Base-by-base conservation (phyloP, 1,284 basidiomycete genomes). In the Ustilago hordei region DNA sequence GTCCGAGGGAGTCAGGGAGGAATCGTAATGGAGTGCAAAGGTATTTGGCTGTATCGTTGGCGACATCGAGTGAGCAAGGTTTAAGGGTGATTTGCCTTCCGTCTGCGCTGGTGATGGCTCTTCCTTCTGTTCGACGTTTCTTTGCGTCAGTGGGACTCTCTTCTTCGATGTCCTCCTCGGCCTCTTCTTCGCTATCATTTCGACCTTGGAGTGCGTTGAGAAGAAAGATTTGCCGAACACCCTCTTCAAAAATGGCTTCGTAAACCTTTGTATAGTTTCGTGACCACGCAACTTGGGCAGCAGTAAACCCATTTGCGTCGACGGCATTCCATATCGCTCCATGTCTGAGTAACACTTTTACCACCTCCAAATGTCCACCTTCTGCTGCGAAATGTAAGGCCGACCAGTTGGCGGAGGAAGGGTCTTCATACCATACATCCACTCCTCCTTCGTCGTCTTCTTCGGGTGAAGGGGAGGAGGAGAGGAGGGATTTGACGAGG, bases 271-370 rank as follows among this genome's bases (percentile, higher is more conserved):
- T 77, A 53, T 83, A 61, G 55, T 86, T 86, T 39, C 73, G 55
- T 47, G 79, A 81, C 72, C 72, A 82, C 2, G 84, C 84, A 1
- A 85, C 67, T 48, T 86, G 82, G 0, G 79, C 84, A 6, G 84
- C 83, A 3, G 84, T 84, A 17, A 64, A 57, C 8, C 84, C 84
- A 15, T 81, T 62, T 0, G 59, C 54, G 52, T 86, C 84, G 9
- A 85, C 83, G 19, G 93, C 90, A 86, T 97, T 98, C 96, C 96
- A 99, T 0, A 95, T 85, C 0, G 94, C 95, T 2, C 96, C 95
- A 60, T 91, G 89, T n/a, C 91, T 88, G 35, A 99, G 88, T 48
- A 98, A 88, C 4, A 90, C 83, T 64, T 89, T 89, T 8, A 93
- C 88, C 6, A 95, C 87, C 9, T 89, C 88, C 2, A 89, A 86